Evolutionary conservation across 208 protist genomes (phyloP).

Genomic region (Crithidia brevicula): DNA sequence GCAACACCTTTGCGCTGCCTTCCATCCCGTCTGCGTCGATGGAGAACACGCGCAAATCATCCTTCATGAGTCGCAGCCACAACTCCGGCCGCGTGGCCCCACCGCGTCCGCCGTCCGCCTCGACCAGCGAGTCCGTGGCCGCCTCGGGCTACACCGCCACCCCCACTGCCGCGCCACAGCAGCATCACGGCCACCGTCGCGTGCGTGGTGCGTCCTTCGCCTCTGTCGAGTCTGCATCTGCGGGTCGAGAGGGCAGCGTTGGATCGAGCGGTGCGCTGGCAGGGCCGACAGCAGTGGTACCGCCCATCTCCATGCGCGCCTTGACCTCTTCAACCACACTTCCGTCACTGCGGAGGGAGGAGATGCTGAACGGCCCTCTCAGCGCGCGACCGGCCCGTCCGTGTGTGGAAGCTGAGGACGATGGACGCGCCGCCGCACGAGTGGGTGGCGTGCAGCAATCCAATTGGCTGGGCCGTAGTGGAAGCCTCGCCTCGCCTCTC

Average conservation of each 20-base stretch:
- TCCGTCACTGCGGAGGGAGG: background rate
- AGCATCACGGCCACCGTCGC: constrained; percentile 7
- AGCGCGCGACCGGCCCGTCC: background rate
- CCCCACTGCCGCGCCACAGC: background rate
- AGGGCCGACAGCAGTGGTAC: background rate
- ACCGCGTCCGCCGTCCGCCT: background rate
- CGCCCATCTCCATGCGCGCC: background rate
- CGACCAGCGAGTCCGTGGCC: constrained; percentile 8
- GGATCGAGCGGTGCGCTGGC: background rate
- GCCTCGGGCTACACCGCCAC: background rate
- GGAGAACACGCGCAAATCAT: background rate
- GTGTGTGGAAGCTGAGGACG: background rate
- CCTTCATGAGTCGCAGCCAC: constrained; percentile 9
- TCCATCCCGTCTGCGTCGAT: constrained; percentile 3
- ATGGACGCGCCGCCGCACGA: background rate
- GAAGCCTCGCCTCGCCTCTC: background rate
- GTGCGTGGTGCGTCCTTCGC: background rate
- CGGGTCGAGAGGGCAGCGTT: constrained; percentile 7
- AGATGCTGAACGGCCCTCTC: background rate
- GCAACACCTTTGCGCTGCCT: constrained; percentile 4
- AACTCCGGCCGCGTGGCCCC: background rate
- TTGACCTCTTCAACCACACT: constrained; percentile 5
- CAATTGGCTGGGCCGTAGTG: background rate
- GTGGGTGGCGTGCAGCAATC: background rate
- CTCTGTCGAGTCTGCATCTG: constrained; percentile 4